These are phyloP conservation scores for Echinochloa phyllopogon DNA, from an alignment of 176 grass and related monocot genomes.

Conservation along the genomic window DNA sequence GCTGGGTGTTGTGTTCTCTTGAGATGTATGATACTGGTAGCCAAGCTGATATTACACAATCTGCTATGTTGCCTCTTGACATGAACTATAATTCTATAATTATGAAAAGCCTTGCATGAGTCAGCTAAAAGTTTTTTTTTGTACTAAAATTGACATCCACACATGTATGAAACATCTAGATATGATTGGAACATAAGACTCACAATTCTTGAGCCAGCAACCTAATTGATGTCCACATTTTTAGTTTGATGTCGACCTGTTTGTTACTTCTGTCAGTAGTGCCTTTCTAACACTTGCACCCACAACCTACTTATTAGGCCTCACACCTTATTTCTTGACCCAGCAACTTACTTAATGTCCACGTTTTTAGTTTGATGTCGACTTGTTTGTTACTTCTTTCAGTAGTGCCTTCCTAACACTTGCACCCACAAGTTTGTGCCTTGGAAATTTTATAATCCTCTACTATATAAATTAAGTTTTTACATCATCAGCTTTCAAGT, in stretches of 20 bases:
- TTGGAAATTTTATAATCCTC: not conserved
- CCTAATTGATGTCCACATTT: not conserved
- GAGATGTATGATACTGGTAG: slow-evolving; percentile 2
- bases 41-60: not conserved
- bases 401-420: not conserved
- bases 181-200: not conserved
- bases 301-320: not conserved
- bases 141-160: not conserved
- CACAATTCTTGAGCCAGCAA: not conserved
- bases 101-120: not conserved
- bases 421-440: slow-evolving; percentile 13
- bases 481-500: not conserved
- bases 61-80: slow-evolving; percentile 2
- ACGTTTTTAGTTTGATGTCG: not conserved
- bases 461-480: not conserved
- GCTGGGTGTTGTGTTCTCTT: not conserved
- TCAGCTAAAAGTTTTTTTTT: not conserved
- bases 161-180: slow-evolving; percentile 16
- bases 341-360: not conserved
- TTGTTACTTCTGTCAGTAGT: not conserved
- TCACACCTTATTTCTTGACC: not conserved
- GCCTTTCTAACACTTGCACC: not conserved
- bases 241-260: not conserved
- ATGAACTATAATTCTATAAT: not conserved
- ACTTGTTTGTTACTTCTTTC: not conserved